phyloP scores from a whole-genome alignment of 352 stramenopile genomes.

The Phytopythium litorale region DNA sequence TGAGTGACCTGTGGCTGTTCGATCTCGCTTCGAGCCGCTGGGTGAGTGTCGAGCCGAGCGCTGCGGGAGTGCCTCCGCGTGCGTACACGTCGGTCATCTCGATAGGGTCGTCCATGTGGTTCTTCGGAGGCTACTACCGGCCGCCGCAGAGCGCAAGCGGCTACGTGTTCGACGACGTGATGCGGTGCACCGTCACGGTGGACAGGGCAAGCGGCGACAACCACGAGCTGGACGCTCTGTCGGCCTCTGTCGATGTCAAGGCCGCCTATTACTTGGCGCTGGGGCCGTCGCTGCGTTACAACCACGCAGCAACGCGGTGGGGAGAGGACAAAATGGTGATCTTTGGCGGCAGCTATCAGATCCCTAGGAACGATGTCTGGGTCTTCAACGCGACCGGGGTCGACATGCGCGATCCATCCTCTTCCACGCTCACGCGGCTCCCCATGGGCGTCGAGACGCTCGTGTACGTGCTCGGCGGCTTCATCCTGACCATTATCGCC shows the following conservation, averaged over 20 bases:
- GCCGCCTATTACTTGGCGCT: conserved; percentile 10
- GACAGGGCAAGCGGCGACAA: conserved; percentile 11
- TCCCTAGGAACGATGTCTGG: conserved; percentile 64
- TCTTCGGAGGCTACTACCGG: conserved; percentile 73
- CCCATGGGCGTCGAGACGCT: conserved; percentile 61
- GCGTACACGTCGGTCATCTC: conserved; percentile 68
- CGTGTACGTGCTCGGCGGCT: conserved; percentile 64
- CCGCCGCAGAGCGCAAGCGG: conserved; percentile 44
- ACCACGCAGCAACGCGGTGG: conserved; percentile 56
- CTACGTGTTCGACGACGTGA: conserved; percentile 70
- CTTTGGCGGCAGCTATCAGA: conserved; percentile 71
- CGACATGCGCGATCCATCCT: conserved; percentile 8
- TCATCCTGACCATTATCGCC: conserved; percentile 60
- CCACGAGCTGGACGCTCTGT: conserved; percentile 1
- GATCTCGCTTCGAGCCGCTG: conserved; percentile 40
- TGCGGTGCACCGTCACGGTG: conserved; percentile 32
- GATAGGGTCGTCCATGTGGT: conserved; percentile 50
- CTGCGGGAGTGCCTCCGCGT: conserved; percentile 20
- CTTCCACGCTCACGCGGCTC: conserved; percentile 8
- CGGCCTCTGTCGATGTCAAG: conserved; percentile 26
- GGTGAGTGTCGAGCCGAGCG: conserved; percentile 18
- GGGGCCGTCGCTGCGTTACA: conserved; percentile 58
- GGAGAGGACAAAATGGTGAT: conserved; percentile 48
- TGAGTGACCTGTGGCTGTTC: conserved; percentile 59
- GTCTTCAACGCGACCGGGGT: conserved; percentile 39